These are phyloP conservation scores for Diplodia intermedia DNA, from an alignment of 2,329 filamentous ascomycete species.

Conservation along the genomic window DNA sequence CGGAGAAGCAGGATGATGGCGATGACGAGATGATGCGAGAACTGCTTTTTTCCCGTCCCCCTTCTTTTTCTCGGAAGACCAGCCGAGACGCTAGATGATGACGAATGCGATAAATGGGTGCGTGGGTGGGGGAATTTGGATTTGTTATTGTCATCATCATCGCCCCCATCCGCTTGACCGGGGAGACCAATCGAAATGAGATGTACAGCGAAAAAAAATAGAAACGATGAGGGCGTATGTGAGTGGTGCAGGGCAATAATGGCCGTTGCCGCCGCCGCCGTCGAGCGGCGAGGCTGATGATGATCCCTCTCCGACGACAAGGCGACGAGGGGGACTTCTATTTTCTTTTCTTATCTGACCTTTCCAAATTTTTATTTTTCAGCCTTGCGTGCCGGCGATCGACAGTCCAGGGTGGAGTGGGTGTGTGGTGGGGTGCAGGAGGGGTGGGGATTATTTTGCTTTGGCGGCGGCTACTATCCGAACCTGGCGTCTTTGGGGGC, in stretches of 20 bases:
- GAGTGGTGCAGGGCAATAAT: too few species aligned
- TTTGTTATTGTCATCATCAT: not conserved
- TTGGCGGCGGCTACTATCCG: not conserved
- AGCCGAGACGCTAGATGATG: not conserved
- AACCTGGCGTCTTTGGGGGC: not conserved
- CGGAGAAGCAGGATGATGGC: not conserved
- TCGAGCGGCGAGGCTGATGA: too few species aligned
- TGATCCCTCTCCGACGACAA: too few species aligned
- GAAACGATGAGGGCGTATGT: too few species aligned
- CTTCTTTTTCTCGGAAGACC: not conserved
- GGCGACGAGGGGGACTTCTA: not conserved
- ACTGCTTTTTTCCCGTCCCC: not conserved
- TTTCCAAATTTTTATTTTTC: not conserved
- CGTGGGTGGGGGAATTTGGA: too few species aligned
- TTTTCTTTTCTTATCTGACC: not conserved
- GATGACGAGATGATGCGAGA: not conserved
- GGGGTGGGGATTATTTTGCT: not conserved
- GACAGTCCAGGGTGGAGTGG: not conserved
- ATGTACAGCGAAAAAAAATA: not conserved
- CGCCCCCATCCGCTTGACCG: not conserved
- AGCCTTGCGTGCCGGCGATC: not conserved
- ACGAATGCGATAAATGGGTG: not conserved
- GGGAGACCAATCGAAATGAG: not conserved
- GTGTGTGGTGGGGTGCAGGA: not conserved
- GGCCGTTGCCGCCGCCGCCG: too few species aligned